Conservation (phyloP, 768 basidiomycete genomes). For the Lyophyllum atratum region DNA sequence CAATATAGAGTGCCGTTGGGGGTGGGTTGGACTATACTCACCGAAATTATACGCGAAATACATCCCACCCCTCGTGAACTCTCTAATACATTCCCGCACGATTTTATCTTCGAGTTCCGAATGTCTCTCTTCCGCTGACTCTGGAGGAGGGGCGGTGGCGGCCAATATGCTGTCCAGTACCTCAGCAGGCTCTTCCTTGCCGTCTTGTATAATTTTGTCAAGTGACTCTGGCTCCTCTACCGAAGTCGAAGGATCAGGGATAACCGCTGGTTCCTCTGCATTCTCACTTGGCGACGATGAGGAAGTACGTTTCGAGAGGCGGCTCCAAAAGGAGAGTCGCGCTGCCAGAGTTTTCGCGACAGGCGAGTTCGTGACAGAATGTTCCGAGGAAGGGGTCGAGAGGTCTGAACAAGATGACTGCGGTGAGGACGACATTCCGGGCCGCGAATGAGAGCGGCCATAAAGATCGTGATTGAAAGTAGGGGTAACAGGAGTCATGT, state of each 20-base stretch:
- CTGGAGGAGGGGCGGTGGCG: constrained; percentile 62
- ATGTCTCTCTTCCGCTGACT: constrained; percentile 64
- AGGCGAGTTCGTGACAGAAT: constrained; percentile 44
- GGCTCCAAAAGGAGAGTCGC: constrained; percentile 77
- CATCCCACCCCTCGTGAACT: constrained; percentile 85
- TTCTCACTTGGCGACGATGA: constrained; percentile 7
- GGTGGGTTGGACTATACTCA: constrained; percentile 28
- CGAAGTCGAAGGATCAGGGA: background rate
- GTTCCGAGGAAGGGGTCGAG: constrained; percentile 57
- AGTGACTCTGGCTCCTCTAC: constrained; percentile 36
- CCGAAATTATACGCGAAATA: constrained; percentile 89
- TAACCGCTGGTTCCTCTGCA: constrained; percentile 21
- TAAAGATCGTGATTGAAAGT: constrained; percentile 23
- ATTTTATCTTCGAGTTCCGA: constrained; percentile 84
- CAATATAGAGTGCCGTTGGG: background rate
- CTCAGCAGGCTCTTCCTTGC: constrained; percentile 48
- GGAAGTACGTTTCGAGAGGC: constrained; percentile 50
- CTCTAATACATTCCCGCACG: constrained; percentile 72
- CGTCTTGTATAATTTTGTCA: constrained; percentile 46
- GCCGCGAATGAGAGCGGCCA: background rate
- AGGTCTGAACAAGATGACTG: constrained; percentile 49
- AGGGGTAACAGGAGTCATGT: constrained; percentile 39
- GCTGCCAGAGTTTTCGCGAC: constrained; percentile 64
- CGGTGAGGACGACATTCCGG: constrained; percentile 37
- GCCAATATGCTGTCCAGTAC: constrained; percentile 60